Percentiles rank a stretch among this genome's conserved stretches.
Evolutionary conservation across 768 basidiomycete genomes (phyloP).

Genomic region (Naganishia vaughanmartiniae): DNA sequence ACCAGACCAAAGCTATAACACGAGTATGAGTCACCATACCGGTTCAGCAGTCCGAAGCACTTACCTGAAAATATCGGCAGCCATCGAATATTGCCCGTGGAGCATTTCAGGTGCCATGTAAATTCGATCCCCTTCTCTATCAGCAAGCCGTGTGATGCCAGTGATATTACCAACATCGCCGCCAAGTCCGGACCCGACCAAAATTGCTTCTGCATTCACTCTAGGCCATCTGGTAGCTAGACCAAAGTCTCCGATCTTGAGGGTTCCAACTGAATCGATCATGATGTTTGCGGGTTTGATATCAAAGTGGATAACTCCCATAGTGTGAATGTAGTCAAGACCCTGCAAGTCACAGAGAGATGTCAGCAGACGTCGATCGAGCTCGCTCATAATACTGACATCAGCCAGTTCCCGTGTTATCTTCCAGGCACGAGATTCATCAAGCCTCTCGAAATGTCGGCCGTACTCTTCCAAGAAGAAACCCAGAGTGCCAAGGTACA

Average conservation of each 20-base stretch:
- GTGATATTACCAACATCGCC: slow-evolving; percentile 29
- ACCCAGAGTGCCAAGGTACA: slow-evolving; percentile 79
- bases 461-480: slow-evolving; percentile 91
- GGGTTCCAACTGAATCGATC: slow-evolving; percentile 75
- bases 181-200: slow-evolving; percentile 47
- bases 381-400: slow-evolving; percentile 57
- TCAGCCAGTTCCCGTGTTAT: slow-evolving; percentile 82
- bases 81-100: slow-evolving; percentile 83
- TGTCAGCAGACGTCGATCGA: neutral
- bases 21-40: slow-evolving; percentile 45
- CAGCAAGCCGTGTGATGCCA: slow-evolving; percentile 27
- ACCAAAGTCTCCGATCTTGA: slow-evolving; percentile 98
- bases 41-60: slow-evolving; percentile 52
- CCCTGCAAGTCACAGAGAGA: slow-evolving; percentile 57
- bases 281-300: slow-evolving; percentile 97
- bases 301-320: slow-evolving; percentile 89
- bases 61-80: slow-evolving; percentile 95
- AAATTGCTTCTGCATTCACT: slow-evolving; percentile 51
- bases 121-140: slow-evolving; percentile 89
- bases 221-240: slow-evolving; percentile 94
- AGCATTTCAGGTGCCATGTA: slow-evolving; percentile 97
- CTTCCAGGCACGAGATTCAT: slow-evolving; percentile 95
- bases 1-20: slow-evolving; percentile 81
- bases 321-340: slow-evolving; percentile 80
- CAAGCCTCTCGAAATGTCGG: slow-evolving; percentile 70